phyloP scores from a whole-genome alignment of 257 asterid genomes.

The Coffea eugenioides region DNA sequence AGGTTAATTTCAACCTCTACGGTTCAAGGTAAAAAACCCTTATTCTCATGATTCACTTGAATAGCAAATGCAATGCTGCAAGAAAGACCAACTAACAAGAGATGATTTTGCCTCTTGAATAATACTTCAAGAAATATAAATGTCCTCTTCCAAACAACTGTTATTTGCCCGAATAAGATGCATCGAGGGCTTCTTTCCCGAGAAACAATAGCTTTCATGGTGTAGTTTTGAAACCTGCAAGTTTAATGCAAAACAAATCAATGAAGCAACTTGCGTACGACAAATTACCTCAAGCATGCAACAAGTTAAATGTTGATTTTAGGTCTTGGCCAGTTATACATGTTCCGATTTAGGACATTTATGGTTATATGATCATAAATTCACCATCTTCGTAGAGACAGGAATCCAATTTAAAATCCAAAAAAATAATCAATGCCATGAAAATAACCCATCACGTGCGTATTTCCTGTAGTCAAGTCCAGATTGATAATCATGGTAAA shows the following conservation, averaged over 20 bases:
- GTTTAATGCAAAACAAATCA: constrained; percentile 25
- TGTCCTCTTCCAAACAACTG: constrained; percentile 2
- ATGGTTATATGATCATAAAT: not conserved
- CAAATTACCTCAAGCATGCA: constrained; percentile 25
- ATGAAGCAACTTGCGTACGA: constrained; percentile 20
- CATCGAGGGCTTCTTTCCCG: constrained; percentile 24
- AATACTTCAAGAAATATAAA: not conserved
- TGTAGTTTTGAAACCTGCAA: constrained; percentile 28
- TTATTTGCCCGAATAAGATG: not conserved
- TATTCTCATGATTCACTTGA: not conserved
- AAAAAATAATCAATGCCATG: constrained; percentile 11
- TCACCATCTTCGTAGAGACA: not conserved
- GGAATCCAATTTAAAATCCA: constrained; percentile 1
- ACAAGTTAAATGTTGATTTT: not conserved
- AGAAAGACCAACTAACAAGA: not conserved
- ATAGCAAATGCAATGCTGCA: not conserved
- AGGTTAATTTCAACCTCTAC: not conserved
- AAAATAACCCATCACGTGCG: not conserved
- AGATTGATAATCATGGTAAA: no score
- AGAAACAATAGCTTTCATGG: constrained; percentile 36
- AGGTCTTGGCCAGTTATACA: not conserved
- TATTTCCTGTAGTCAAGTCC: not conserved
- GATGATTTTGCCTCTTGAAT: not conserved
- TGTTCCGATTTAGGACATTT: not conserved
- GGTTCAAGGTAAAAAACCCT: not conserved